Conservation (phyloP, 2,329 filamentous ascomycete species). For the Lizonia empirigonia region DNA sequence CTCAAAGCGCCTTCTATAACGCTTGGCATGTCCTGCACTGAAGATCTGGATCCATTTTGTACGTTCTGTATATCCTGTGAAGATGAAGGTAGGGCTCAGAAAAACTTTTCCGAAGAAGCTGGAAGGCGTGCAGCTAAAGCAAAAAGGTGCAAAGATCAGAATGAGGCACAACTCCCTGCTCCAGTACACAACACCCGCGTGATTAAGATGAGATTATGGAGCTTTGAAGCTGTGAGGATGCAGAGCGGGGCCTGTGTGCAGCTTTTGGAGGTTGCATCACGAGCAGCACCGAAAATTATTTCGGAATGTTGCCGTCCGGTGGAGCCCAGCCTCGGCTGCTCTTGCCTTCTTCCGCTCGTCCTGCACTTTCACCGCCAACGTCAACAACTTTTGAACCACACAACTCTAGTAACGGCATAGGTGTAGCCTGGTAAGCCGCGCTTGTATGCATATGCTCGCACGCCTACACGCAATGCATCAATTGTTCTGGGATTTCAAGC, state of each 20-base stretch:
- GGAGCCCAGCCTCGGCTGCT: slow-evolving; percentile 10
- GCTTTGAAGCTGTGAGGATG: slow-evolving; percentile 6
- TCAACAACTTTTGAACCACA: neutral
- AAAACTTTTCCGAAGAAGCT: slow-evolving; percentile 5
- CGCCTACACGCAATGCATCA: too few relatives aligned
- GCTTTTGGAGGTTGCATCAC: slow-evolving; percentile 11
- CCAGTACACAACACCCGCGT: neutral
- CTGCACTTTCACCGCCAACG: neutral
- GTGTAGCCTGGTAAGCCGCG: neutral
- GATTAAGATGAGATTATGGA: slow-evolving; percentile 1
- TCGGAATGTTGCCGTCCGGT: slow-evolving; percentile 17
- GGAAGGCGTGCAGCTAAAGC: slow-evolving; percentile 1
- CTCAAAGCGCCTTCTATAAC: slow-evolving; percentile 18
- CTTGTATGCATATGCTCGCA: too few relatives aligned
- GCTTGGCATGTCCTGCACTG: slow-evolving; percentile 20
- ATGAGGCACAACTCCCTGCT: neutral
- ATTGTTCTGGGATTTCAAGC: too few relatives aligned
- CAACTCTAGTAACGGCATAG: too few relatives aligned
- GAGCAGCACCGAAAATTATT: slow-evolving; percentile 13
- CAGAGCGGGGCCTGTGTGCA: slow-evolving; percentile 9
- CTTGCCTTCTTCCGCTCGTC: slow-evolving; percentile 5
- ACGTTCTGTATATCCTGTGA: neutral
- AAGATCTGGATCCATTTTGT: slow-evolving; percentile 29
- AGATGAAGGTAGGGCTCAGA: slow-evolving; percentile 7
- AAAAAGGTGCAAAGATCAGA: neutral